Base-by-base conservation (phyloP, 2,329 filamentous ascomycete genomes). In the Pseudogymnoascus sp. region DNA sequence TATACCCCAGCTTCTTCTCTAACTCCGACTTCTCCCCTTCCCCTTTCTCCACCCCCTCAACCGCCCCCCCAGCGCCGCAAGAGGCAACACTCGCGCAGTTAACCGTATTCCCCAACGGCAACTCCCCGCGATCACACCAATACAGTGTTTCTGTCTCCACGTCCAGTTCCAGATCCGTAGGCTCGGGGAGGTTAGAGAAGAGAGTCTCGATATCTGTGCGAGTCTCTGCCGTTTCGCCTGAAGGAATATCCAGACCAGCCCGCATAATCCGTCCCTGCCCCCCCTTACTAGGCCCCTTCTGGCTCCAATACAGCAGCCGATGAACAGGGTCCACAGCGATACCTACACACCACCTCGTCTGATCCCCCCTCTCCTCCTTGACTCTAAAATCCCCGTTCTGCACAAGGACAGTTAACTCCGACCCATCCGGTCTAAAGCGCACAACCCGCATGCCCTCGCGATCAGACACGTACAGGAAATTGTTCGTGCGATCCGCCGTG, bases 91-190 rank as follows among this genome's bases (percentile, higher is more conserved):
- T 65, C 1, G 73, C 73, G 5, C 75, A 71, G 68, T 85, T 83
- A 64, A 87, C 66, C 10, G 78, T 78, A 68, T 83, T 85, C 0
- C 84, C 84, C 8, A 72, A 69, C 0, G 83, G 83, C 1, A 80
- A 71, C 66, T 87, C 84, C 3, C 84, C 85, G 0, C 84, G 76
- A 66, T 87, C 84, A 0, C 84, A 85, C 84, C 84, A 87, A 70
- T 83, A 87, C 26, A 87, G 72, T 1, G 70, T 74, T 28, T 76
- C 69, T 2, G 70, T 69, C 0, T 75, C 72, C 11, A 77, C 76
- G 15, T 86, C 82, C 1, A 86, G 68, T 33, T 84, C 82, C 0
- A 87, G 71, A 67, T 87, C 83, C 64, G 87, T 82, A 0, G 82
- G 80, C 69, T 86, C 83, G 0, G 83, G 82, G 8, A 85, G 72